Evolutionary conservation across 495 filamentous ascomycete species (phyloP).

Genomic region (Penicillium paradoxum): DNA sequence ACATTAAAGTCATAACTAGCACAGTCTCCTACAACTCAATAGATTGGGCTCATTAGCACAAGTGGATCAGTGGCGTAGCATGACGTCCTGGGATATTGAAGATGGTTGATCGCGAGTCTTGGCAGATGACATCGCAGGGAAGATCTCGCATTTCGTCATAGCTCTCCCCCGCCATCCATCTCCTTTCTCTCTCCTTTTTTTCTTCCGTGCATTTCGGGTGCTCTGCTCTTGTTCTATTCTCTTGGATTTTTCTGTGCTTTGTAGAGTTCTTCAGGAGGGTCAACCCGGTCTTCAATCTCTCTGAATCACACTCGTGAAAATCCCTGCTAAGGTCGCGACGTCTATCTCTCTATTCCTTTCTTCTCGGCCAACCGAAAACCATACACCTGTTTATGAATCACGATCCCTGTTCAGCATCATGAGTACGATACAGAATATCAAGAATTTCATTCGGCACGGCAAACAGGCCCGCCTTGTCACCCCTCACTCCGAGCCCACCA

Average conservation of each 20-base stretch:
- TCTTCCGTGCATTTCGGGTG: slow-evolving; percentile 34
- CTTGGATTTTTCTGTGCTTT: neutral
- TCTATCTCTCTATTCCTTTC: slow-evolving; percentile 15
- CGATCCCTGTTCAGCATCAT: slow-evolving; percentile 31
- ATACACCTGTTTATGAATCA: neutral
- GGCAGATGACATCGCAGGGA: slow-evolving; percentile 26
- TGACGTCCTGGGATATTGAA: slow-evolving; percentile 9
- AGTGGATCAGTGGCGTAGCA: slow-evolving; percentile 16
- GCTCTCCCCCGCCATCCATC: slow-evolving; percentile 65
- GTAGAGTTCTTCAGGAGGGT: neutral
- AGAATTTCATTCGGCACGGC: slow-evolving; percentile 98
- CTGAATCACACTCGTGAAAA: too few species aligned
- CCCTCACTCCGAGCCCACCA: slow-evolving; percentile 60
- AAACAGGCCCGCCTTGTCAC: slow-evolving; percentile 81
- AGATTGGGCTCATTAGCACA: neutral
- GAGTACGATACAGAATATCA: slow-evolving; percentile 84
- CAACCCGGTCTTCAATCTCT: neutral
- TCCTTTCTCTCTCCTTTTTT: slow-evolving; percentile 63
- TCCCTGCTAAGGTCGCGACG: too few species aligned
- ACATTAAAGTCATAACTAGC: too few species aligned
- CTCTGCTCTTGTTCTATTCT: neutral
- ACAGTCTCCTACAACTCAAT: too few species aligned
- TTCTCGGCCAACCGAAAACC: neutral
- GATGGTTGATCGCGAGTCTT: slow-evolving; percentile 1
- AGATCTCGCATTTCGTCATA: slow-evolving; percentile 22